Evolutionary conservation across 2,329 filamentous ascomycete species (phyloP), one percentile per base, ranked within the genome.

Genomic region (Trichophyton schoenleinii): DNA sequence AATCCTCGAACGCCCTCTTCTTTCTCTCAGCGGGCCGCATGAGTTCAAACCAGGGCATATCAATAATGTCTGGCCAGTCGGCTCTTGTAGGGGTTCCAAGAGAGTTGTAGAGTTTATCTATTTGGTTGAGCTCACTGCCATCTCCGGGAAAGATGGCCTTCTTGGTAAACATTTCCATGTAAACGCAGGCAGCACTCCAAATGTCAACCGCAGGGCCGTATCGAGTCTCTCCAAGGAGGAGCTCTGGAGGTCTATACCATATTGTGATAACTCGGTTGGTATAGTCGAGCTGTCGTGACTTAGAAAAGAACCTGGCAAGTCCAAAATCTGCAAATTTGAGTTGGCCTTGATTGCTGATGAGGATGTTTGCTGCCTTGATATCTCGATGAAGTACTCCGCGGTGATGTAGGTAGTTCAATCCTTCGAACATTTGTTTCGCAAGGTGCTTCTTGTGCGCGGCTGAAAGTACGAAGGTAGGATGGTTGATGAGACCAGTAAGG

Each of bases 261-360:
- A 99, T 96, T 1, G 94, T 99, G 71, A 99, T 96, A 68, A 99
- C 95, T 41, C 94, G 88, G 71, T 99, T 99, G 1, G 94, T 99
- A 73, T 99, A 99, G 72, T 99, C 92, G 55, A 95, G 82, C 72
- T 94, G 89, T 63, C 87, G 86, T 58, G 87, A 86, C 72, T 99
- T 99, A 38, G 91, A 89, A 70, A 96, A 99, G 74, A 99, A 99
- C 42, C 95, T 87, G 11, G 94, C 94, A 13, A 99, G 82, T 20
- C 94, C 94, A 73, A 99, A 99, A 73, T 99, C 94, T 34, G 94
- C 94, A 64, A 96, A 82, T 73, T 97, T 99, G 61, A 99, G 78
- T 62, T 91, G 83, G 3, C 94, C 94, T 8, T 88, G 86, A 66
- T 86, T 95, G 75, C 90, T 95, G 62, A 99, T 89, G 22, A 99